These are phyloP conservation scores for Lasiodiplodia sp. DNA, from an alignment of 2,329 filamentous ascomycete species.

Conservation along the genomic window DNA sequence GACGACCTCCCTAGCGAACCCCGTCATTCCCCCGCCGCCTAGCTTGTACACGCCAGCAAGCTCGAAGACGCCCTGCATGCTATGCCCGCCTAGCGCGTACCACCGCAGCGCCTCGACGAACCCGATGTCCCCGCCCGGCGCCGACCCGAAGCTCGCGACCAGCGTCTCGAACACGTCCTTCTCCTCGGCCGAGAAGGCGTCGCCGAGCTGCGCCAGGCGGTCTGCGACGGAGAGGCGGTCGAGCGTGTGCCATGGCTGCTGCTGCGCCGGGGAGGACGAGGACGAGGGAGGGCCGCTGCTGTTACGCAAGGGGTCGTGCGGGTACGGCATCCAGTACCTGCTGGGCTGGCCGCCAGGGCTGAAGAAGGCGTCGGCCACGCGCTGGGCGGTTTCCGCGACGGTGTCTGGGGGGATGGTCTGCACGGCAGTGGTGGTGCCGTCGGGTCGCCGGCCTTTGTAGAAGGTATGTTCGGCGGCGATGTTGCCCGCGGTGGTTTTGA, in stretches of 20 bases:
- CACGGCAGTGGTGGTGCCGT: not conserved
- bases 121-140: slow-evolving; percentile 33
- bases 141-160: slow-evolving; percentile 32
- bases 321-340: slow-evolving; percentile 46
- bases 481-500: slow-evolving; percentile 31
- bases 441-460: not conserved
- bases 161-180: slow-evolving; percentile 35
- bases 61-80: slow-evolving; percentile 34
- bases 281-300: not conserved
- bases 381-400: slow-evolving; percentile 24
- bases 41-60: slow-evolving; percentile 37
- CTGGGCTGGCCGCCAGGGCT: slow-evolving; percentile 41
- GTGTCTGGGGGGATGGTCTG: not conserved
- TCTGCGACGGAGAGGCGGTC: slow-evolving; percentile 41
- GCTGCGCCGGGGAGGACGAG: not conserved
- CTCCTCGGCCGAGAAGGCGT: slow-evolving; percentile 22
- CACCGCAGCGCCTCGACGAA: slow-evolving; percentile 42
- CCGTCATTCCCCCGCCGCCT: slow-evolving; percentile 35
- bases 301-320: slow-evolving; percentile 42
- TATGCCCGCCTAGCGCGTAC: slow-evolving; percentile 42
- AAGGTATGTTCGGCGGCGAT: not conserved
- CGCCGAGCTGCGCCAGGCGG: slow-evolving; percentile 39
- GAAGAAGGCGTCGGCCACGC: slow-evolving; percentile 40
- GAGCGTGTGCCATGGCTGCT: no score
- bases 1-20: slow-evolving; percentile 29